Evolutionary conservation across 2,329 filamentous ascomycete species (phyloP).

Genomic region (Fusarium sp.): DNA sequence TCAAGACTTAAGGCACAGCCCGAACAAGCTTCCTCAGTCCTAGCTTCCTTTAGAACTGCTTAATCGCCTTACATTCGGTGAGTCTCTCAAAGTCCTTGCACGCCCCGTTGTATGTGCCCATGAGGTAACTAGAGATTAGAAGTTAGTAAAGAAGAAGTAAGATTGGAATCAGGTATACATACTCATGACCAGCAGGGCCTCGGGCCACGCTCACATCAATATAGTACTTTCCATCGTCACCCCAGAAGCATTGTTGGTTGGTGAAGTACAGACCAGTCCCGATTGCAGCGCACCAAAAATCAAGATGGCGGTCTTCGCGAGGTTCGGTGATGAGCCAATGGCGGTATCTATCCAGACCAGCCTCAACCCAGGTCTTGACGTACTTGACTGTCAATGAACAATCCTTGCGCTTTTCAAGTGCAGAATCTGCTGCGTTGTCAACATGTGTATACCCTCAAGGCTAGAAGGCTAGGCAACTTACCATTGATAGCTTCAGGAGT

Average conservation of each 20-base stretch:
- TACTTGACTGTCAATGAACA: constrained; percentile 8
- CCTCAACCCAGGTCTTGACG: not conserved
- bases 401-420: not conserved
- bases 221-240: not conserved
- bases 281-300: too few relatives aligned
- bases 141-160: not conserved
- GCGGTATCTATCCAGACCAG: not conserved
- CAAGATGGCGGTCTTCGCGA: not conserved
- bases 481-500: too few relatives aligned
- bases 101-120: accelerated
- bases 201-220: not conserved
- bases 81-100: not conserved
- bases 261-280: too few relatives aligned
- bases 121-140: not conserved
- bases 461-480: not conserved
- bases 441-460: accelerated
- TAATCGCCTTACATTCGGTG: not conserved
- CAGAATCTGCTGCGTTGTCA: not conserved
- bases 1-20: too few relatives aligned
- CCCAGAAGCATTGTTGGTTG: constrained; percentile 2
- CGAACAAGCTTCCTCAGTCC: too few relatives aligned
- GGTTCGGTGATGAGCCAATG: constrained; percentile 4
- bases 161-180: accelerated
- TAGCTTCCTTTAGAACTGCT: not conserved
- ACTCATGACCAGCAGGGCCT: not conserved